Base-by-base conservation (phyloP, 2,329 filamentous ascomycete genomes). In the Capronia epimyces region DNA sequence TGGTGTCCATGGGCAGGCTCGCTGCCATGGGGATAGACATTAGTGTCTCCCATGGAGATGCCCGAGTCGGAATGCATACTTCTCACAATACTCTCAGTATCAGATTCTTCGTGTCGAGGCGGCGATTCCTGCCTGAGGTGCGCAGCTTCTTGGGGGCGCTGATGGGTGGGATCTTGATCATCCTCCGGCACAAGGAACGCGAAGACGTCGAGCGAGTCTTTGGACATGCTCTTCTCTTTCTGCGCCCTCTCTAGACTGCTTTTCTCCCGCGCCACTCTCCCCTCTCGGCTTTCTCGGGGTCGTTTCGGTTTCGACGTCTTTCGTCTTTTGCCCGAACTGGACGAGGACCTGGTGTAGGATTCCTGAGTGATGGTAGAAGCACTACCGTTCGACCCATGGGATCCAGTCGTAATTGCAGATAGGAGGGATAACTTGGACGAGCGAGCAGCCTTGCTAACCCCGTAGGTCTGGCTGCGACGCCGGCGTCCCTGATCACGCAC, bases 21-120 rank as follows among this genome's bases (percentile, higher is more conserved):
- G 37, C 21, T 32, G 22, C 16, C 39, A 16, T 37, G 37, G n/a
- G 44, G 49, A 37, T 24, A 41, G 25, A 63, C 64, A 39, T 62
- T 65, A 42, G 59, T 61, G 20, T 64, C 66, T 21, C 63, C 58
- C 48, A 66, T 60, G 8, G 64, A 68, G 44, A 66, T 61, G 1
- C 67, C 65, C 1, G 66, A 67, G 36, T 68, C 66, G 1, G 66
- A 67, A 40, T 66, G 60, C 31, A 62, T 55, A 46, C 63, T 65
- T 21, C 50, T 43, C 7, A 53, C 52, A n/a, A 50, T 44, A 21
- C 59, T 52, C 27, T 62, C 57, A 20, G 21, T 52, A 36, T 57
- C 57, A 18, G 56, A 56, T 15, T 53, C 50, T 34, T 60, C 56
- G 18, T 42, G 44, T 8, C 36, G 32, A 16, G 48, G 20, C 47